These are phyloP conservation scores for Lecanicillium sp. DNA, from an alignment of 2,329 filamentous ascomycete species.

Conservation along the genomic window DNA sequence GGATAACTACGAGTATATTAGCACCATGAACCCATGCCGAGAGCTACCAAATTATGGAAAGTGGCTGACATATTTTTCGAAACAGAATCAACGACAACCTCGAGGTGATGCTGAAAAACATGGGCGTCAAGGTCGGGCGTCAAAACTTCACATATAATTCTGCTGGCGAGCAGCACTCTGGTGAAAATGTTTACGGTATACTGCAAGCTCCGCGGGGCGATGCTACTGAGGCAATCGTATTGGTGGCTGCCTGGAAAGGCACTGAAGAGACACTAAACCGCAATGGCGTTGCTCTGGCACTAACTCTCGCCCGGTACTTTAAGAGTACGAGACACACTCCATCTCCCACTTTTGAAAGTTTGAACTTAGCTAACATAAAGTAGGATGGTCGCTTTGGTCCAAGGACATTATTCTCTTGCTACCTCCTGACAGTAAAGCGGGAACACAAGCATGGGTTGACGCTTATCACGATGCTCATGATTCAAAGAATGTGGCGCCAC, in stretches of 20 bases:
- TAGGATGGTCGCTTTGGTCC: slow-evolving; percentile 93
- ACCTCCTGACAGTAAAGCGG: slow-evolving; percentile 79
- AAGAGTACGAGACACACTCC: slow-evolving; percentile 48
- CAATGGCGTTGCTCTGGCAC: slow-evolving; percentile 76
- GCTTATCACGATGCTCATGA: slow-evolving; percentile 91
- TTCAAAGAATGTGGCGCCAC: slow-evolving; percentile 57
- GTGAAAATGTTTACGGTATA: slow-evolving; percentile 90
- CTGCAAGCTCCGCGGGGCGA: slow-evolving; percentile 90
- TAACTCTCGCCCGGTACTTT: slow-evolving; percentile 90
- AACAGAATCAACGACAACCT: slow-evolving; percentile 59
- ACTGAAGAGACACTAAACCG: slow-evolving; percentile 71
- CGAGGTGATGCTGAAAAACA: slow-evolving; percentile 64
- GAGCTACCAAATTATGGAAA: slow-evolving; percentile 4
- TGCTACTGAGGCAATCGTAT: slow-evolving; percentile 91
- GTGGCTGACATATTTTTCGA: slow-evolving; percentile 1
- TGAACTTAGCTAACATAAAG: background rate
- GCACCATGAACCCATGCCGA: too few relatives aligned
- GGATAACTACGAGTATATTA: slow-evolving; percentile 42
- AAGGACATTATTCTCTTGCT: slow-evolving; percentile 96
- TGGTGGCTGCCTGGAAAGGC: slow-evolving; percentile 84
- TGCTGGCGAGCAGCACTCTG: slow-evolving; percentile 62
- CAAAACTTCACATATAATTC: slow-evolving; percentile 84
- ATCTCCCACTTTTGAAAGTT: slow-evolving; percentile 5
- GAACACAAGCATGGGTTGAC: slow-evolving; percentile 94
- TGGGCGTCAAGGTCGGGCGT: slow-evolving; percentile 78